phyloP scores from a whole-genome alignment of 179 eudicot genomes.

The Silene vulgaris region DNA sequence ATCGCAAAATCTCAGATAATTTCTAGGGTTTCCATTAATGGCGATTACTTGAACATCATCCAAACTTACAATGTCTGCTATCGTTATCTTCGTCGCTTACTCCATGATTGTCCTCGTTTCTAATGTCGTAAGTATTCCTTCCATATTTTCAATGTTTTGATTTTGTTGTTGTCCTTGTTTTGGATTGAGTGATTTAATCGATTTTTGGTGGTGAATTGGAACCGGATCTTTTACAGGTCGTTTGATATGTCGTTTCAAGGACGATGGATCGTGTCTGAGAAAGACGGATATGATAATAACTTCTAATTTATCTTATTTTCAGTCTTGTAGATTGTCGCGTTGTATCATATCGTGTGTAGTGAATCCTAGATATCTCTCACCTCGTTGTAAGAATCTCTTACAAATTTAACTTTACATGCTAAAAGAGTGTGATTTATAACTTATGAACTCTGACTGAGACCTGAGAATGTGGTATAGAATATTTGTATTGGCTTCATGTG shows the following conservation, averaged over 20 bases:
- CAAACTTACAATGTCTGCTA: constrained; percentile 22
- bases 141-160: not conserved
- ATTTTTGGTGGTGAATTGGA: constrained; percentile 3
- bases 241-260: constrained; percentile 75
- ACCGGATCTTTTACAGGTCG: constrained; percentile 63
- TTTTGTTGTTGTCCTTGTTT: not conserved
- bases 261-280: constrained; percentile 72
- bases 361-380: not conserved
- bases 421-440: not conserved
- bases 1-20: too few relatives aligned
- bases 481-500: not conserved
- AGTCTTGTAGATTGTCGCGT: too few relatives aligned
- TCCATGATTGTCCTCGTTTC: too few relatives aligned
- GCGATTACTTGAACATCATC: constrained; percentile 32
- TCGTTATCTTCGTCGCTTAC: constrained; percentile 32
- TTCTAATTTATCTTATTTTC: not conserved
- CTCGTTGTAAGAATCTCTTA: not conserved
- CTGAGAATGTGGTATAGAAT: not conserved
- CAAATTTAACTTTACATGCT: not conserved
- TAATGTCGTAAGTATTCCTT: constrained; percentile 15
- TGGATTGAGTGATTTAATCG: not conserved
- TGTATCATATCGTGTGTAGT: not conserved
- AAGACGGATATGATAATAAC: constrained; percentile 61
- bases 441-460: not conserved
- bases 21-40: too few relatives aligned